Base-by-base conservation (phyloP, 2,329 filamentous ascomycete genomes). In the Stachybotrys chartarum region DNA sequence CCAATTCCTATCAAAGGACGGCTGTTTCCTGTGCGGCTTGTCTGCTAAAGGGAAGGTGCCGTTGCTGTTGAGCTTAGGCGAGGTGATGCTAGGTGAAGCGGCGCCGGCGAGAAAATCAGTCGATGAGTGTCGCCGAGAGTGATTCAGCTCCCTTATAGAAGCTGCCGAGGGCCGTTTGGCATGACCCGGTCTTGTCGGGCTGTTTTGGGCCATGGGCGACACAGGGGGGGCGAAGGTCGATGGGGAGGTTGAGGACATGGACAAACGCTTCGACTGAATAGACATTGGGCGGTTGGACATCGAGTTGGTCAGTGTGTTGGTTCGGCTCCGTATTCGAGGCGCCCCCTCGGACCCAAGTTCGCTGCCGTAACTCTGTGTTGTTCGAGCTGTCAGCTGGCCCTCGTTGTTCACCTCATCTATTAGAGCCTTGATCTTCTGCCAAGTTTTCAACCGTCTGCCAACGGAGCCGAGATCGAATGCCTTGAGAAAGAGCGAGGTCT, bases 381-480 rank as follows among this genome's bases (percentile, higher is more conserved):
- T 81, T 53, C 81, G 75, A 56, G 79, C 75, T 11, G 74, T 76
- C 30, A 71, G 59, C 16, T 66, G 56, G 7, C 69, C 72, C 49
- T 61, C 62, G 49, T 81, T 80, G 59, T 82, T 87, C 47, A 94
- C 86, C 70, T 97, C 91, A 65, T 96, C 90, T 68, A 97, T 93
- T 59, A 97, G 80, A 4, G 84, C 78, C 71, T 96, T 96, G 70
- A 97, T 92, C 72, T 94, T 96, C 72, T 97, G 91, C 93, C 93
- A 97, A 2, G 92, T 96, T 70, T 95, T 95, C 58, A 97, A 74
- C 58, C 93, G 83, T 56, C 90, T 83, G 8, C 93, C 93, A 62
- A 97, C 92, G 3, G 92, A 90, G 17, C 93, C 93, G 61, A 97
- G 79, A 62, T 97, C 90, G 64, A 97, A 96, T 50, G 94, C 92